Conservation (phyloP, 2,329 filamentous ascomycete species). For the Arthroderma sp. region DNA sequence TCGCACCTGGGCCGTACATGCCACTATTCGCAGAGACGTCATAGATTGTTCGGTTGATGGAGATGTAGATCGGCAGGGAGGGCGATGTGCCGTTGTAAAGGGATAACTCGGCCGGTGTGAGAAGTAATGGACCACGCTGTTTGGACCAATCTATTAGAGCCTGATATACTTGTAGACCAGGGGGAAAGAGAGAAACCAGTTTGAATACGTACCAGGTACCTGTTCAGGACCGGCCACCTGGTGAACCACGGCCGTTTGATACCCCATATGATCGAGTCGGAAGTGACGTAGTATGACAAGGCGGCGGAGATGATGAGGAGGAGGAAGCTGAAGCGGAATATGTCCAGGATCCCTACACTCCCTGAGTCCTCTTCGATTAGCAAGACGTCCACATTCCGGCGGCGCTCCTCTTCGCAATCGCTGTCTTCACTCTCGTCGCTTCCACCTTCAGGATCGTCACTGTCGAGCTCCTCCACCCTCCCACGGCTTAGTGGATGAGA, state of each 20-base stretch:
- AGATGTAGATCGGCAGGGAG: constrained; percentile 70
- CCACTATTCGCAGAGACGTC: constrained; percentile 45
- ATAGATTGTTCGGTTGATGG: constrained; percentile 59
- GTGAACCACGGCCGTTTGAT: constrained; percentile 49
- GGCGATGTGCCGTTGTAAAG: constrained; percentile 66
- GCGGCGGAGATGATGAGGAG: constrained; percentile 22
- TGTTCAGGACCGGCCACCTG: constrained; percentile 44
- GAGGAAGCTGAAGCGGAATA: constrained; percentile 9
- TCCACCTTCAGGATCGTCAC: too few species aligned
- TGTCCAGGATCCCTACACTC: constrained; percentile 10
- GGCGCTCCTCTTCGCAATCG: neutral
- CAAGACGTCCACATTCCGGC: neutral
- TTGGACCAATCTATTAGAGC: neutral
- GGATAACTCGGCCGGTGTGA: constrained; percentile 63
- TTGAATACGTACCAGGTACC: constrained; percentile 42
- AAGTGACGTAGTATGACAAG: constrained; percentile 63
- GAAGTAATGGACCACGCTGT: constrained; percentile 45
- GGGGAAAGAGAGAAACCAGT: constrained; percentile 3
- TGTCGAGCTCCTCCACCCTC: too few species aligned
- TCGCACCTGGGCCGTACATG: constrained; percentile 67
- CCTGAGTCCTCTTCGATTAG: constrained; percentile 4
- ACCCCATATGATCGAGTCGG: constrained; percentile 58
- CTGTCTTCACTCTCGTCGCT: neutral
- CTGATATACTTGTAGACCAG: too few species aligned
- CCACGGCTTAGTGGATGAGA: too few species aligned